Evolutionary conservation across 768 basidiomycete genomes (phyloP), one percentile per base, ranked within the genome.

Genomic region (Paxillus rubicundulus): DNA sequence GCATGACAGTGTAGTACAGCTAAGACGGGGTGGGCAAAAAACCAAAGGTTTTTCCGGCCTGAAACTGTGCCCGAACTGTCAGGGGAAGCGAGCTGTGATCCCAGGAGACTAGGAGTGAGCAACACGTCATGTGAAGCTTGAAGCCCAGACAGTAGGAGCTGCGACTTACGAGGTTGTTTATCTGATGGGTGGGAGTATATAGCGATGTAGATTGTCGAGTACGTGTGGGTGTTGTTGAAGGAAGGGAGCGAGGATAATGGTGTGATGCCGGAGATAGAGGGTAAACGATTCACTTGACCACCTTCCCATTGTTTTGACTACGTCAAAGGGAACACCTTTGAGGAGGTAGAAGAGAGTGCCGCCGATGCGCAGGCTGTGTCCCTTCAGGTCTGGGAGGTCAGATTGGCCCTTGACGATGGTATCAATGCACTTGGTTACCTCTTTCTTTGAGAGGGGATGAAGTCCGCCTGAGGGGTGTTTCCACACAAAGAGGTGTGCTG

Each of bases 241-340:
- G 54, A 65, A 70, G 1, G 60, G 65, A 0, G 66, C 64, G 0
- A 70, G 37, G 6, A 68, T 54, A 12, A 55, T 42, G 1, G 63
- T 57, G 38, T 72, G 72, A 13, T 67, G 52, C 0, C 59, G 47
- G 0, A 74, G 64, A 45, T 74, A 74, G 0, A 58, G 2, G 0
- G 46, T 34, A 47, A 74, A 74, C 0, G 70, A 50, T 3, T 72
- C 67, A 2, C 70, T 59, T 0, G 56, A 63, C 74, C 74, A 77
- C 0, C 67, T 52, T 0, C 73, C 73, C 41, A 65, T 66, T 0
- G 61, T 57, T 2, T 70, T 68, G 1, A 75, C 68, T 0, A 73
- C 49, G 4, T 74, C 64, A 1, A 74, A 72, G 0, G 64, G 60
- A 1, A 64, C 53, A 0, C 69, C 67, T 0, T 21, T 27, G 0